Evolutionary conservation across 1,284 basidiomycete genomes (phyloP).

Genomic region (Earliella scabrosa): DNA sequence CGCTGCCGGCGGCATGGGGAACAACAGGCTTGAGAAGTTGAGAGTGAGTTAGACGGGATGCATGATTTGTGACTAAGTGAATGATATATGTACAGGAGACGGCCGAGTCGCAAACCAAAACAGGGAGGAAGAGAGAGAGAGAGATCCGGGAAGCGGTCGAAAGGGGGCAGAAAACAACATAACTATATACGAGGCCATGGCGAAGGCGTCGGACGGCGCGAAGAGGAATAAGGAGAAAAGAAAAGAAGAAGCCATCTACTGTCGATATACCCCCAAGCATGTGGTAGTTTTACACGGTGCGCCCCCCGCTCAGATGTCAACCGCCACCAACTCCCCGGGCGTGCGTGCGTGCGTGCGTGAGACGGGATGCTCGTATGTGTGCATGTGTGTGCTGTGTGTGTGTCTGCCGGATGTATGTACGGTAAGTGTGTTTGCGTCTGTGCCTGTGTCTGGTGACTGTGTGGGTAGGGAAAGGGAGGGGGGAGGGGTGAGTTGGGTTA

Average conservation of each 20-base stretch:
- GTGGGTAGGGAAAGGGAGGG: too few relatives aligned
- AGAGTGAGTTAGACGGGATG: too few relatives aligned
- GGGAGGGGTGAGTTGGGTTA: background rate
- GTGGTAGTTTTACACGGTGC: constrained; percentile 35
- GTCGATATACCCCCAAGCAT: constrained; percentile 39
- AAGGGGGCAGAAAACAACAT: constrained; percentile 24
- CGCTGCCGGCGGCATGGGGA: too few relatives aligned
- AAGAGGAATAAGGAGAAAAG: constrained; percentile 6
- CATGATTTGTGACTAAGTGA: background rate
- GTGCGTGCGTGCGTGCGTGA: background rate
- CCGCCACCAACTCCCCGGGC: constrained; percentile 5
- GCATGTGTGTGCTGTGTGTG: constrained; percentile 1
- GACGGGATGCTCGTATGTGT: background rate
- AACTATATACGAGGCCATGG: constrained; percentile 20
- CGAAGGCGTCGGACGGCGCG: background rate
- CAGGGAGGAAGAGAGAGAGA: background rate
- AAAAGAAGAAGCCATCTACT: too few relatives aligned
- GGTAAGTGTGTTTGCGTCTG: background rate
- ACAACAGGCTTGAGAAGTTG: too few relatives aligned
- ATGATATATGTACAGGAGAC: constrained; percentile 14
- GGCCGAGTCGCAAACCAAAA: constrained; percentile 4
- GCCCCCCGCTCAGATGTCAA: background rate
- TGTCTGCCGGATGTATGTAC: background rate
- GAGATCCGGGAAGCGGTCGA: background rate
- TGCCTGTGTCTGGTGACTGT: background rate